A percentile compares a stretch with the other conserved stretches of the same genome.
These are phyloP conservation scores for Mycena amicta DNA, from an alignment of 768 basidiomycete species.

Conservation along the genomic window DNA sequence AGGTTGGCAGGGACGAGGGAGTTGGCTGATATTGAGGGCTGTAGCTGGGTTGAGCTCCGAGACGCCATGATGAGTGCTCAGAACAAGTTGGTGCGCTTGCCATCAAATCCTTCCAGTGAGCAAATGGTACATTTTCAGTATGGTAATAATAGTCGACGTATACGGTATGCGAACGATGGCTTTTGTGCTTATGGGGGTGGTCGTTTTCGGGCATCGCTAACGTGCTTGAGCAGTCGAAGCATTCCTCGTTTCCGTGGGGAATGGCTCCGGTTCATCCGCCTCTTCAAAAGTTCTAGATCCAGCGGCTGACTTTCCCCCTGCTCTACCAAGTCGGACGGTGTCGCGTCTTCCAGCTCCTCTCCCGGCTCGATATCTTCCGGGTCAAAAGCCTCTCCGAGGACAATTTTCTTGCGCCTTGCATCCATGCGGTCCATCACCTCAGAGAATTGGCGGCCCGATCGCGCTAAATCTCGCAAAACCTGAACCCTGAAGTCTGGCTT, in stretches of 20 bases:
- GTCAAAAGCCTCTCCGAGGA: constrained; percentile 16
- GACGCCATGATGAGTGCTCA: constrained; percentile 30
- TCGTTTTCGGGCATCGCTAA: too few relatives aligned
- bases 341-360: too few relatives aligned
- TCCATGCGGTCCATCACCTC: constrained; percentile 11
- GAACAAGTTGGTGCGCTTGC: neutral
- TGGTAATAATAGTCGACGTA: neutral
- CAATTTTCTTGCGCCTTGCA: constrained; percentile 13
- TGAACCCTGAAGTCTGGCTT: constrained; percentile 2
- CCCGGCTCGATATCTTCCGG: constrained; percentile 11
- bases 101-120: neutral
- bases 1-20: constrained; percentile 36
- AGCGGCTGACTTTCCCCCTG: constrained; percentile 6
- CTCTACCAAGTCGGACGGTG: too few relatives aligned
- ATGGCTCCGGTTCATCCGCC: neutral
- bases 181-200: neutral
- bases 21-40: constrained; percentile 27
- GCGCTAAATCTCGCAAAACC: constrained; percentile 13
- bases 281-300: neutral
- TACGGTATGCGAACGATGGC: neutral
- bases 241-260: neutral
- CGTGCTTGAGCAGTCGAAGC: neutral
- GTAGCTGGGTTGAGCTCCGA: constrained; percentile 36
- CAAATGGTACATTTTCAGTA: neutral
- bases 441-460: constrained; percentile 16